phyloP scores from a whole-genome alignment of 805 yeast genomes.

The Cyberlindnera euphorbiae region DNA sequence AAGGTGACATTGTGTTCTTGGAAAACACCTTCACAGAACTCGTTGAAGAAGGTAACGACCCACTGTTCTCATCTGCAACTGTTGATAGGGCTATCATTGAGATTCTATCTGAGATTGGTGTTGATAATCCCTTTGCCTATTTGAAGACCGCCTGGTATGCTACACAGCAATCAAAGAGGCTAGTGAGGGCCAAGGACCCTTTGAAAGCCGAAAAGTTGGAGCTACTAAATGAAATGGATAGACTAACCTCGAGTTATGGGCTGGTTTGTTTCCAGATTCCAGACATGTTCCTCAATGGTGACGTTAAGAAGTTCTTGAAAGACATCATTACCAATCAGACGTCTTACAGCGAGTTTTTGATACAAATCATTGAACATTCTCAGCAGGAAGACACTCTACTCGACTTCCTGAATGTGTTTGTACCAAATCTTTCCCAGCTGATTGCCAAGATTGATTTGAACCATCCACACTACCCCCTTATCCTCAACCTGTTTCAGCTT shows the following conservation, averaged over 20 bases:
- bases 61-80: conserved; percentile 12
- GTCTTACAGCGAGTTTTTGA: conserved; percentile 42
- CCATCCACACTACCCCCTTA: conserved; percentile 47
- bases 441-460: conserved; percentile 38
- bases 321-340: conserved; percentile 28
- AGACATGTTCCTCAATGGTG: conserved; percentile 36
- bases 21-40: conserved; percentile 23
- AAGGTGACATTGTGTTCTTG: conserved; percentile 13
- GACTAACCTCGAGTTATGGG: conserved; percentile 56
- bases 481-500: conserved; percentile 51
- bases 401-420: conserved; percentile 53
- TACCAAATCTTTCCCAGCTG: conserved; percentile 34
- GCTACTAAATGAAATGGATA: conserved; percentile 43
- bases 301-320: conserved; percentile 25
- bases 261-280: conserved; percentile 65
- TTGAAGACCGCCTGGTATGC: conserved; percentile 41
- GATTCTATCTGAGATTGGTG: conserved; percentile 50
- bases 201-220: conserved; percentile 33
- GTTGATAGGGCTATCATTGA: conserved; percentile 54
- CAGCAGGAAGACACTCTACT: conserved; percentile 60
- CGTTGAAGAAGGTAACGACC: conserved; percentile 19
- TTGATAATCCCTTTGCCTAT: conserved; percentile 42
- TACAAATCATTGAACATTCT: conserved; percentile 53
- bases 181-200: conserved; percentile 38
- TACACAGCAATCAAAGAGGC: conserved; percentile 38